Evolutionary conservation across 495 filamentous ascomycete species (phyloP).

Genomic region (Tuber melanosporum): DNA sequence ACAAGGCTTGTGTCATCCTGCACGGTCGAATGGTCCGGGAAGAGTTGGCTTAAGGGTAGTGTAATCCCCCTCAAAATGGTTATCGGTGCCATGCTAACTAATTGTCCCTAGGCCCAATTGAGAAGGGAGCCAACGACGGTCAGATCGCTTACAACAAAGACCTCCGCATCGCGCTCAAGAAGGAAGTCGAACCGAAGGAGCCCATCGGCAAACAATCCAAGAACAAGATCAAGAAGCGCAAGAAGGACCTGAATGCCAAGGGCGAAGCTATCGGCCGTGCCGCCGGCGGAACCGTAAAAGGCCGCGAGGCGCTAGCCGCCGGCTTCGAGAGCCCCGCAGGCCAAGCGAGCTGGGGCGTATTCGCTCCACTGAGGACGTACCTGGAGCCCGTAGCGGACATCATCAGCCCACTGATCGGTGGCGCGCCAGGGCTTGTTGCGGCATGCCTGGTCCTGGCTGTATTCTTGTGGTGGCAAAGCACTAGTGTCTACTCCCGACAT

Average conservation of each 20-base stretch:
- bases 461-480: constrained; percentile 40
- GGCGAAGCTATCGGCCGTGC: constrained; percentile 22
- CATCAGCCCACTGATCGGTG: constrained; percentile 61
- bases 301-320: constrained; percentile 47
- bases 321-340: constrained; percentile 44
- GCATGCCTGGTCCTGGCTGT: constrained; percentile 53
- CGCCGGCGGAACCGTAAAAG: constrained; percentile 43
- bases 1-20: constrained; percentile 81
- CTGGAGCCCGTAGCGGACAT: constrained; percentile 67
- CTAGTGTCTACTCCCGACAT: constrained; percentile 38
- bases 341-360: constrained; percentile 62
- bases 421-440: constrained; percentile 57
- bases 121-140: constrained; percentile 89
- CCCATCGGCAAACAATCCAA: constrained; percentile 44
- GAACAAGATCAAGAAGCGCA: constrained; percentile 50
- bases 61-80: constrained; percentile 16
- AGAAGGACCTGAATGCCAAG: constrained; percentile 52
- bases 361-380: constrained; percentile 67
- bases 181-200: constrained; percentile 55
- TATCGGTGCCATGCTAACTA: constrained; percentile 13
- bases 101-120: constrained; percentile 64
- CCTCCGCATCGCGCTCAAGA: constrained; percentile 64
- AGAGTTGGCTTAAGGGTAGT: constrained; percentile 95
- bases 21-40: constrained; percentile 90
- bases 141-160: constrained; percentile 74